Base-by-base conservation (phyloP, 2,329 filamentous ascomycete genomes). In the Dendrostoma leiphaemia region DNA sequence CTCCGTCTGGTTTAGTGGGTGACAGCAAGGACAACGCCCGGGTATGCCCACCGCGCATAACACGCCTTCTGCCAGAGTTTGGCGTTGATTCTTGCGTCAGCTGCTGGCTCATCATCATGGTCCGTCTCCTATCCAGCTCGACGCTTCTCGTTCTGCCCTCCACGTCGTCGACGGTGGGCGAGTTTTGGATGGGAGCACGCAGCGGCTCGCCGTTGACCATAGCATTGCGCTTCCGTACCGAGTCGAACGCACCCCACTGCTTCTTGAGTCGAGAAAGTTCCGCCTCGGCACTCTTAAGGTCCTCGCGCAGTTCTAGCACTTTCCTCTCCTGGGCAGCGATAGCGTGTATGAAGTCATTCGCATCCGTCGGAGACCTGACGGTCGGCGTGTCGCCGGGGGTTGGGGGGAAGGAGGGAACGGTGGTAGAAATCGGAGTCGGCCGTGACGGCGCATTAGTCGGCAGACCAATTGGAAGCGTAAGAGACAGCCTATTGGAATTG, bases 271-370 rank as follows among this genome's bases (percentile, higher is more conserved):
- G 81, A 44, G 77, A 76, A 37, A 99, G 76, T 44, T 96, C 89
- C 12, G 76, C 73, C 68, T 99, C 93, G 6, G 94, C 93, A 56
- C 86, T 86, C 23, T 78, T 75, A n/a, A 99, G 77, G 70, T 97
- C 93, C 69, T 99, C 94, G 56, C 86, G 88, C 49, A 99, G 76
- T 71, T 97, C 94, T 54, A 99, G 74, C 2, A 99, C 93, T 61
- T 85, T 86, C 54, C 94, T 82, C 74, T 99, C 94, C 72, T 97
- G 92, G 13, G 90, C 86, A 41, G 94, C 94, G 64, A 99, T 88
- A 54, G 92, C 89, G 58, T 91, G 92, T 61, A 99, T 85, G 64
- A 97, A 89, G 48, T 86, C 79, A 64, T 80, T 81, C 48, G 83
- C 75, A 58, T 86, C 83, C 34, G 74, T 71, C 1, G 80, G 79